Percentiles rank a stretch among this genome's conserved stretches.
Evolutionary conservation across 148 eudicot genomes (phyloP).

Genomic region (Gaultheria prostrata): DNA sequence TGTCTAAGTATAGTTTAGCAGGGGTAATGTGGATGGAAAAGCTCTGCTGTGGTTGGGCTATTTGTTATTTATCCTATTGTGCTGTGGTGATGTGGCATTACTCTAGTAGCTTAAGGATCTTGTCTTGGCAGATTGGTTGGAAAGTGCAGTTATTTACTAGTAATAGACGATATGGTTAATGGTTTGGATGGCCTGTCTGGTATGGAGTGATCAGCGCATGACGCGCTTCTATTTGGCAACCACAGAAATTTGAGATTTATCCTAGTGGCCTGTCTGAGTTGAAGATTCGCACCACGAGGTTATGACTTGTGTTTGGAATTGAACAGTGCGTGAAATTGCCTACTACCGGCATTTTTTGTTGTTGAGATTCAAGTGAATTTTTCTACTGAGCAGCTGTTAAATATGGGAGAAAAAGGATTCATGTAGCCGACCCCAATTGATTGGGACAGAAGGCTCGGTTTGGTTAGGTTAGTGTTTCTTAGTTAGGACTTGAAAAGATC

Average conservation of each 20-base stretch:
- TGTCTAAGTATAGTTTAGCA: background rate
- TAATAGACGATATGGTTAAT: background rate
- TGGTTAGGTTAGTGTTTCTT: too few relatives aligned
- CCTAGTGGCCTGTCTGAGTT: constrained; percentile 5
- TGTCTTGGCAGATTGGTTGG: background rate
- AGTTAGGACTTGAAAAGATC: too few relatives aligned
- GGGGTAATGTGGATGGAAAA: background rate
- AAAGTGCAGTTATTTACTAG: background rate
- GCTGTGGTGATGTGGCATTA: background rate
- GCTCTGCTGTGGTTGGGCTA: background rate
- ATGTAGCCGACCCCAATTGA: too few relatives aligned
- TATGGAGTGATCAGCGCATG: background rate
- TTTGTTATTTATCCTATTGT: background rate
- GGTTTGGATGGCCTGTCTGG: background rate
- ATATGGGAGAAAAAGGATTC: too few relatives aligned
- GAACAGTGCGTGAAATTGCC: background rate
- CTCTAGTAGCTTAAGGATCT: background rate
- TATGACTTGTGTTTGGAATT: background rate
- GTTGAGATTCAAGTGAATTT: background rate
- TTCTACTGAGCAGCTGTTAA: background rate
- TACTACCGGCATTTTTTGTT: background rate
- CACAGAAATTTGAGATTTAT: background rate
- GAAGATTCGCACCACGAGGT: background rate
- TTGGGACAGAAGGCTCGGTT: too few relatives aligned
- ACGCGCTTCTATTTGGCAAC: background rate